Evolutionary conservation across 2,329 filamentous ascomycete genomes (phyloP), one percentile per base, ranked within the genome.

Genomic region (Dactylellina haptotyla): DNA sequence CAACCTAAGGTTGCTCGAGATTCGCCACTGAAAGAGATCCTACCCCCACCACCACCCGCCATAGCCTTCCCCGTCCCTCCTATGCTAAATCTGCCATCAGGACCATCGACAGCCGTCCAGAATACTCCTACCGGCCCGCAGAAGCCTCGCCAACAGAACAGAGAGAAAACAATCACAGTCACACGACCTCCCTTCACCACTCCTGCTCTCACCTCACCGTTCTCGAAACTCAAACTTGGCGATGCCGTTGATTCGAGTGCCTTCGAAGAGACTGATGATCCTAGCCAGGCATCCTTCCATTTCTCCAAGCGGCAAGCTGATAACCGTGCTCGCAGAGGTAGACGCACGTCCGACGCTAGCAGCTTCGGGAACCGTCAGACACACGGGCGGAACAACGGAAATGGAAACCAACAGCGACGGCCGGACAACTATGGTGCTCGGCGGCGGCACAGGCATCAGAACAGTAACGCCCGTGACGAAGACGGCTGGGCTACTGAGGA

Each of bases 401-500:
- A 81, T 79, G 82, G 64, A 78, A 80, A 79, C 75, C 81, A 83
- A 77, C 84, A 83, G 71, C 82, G 80, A 65, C 83, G 81, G 76
- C 53, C 58, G 0, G 81, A 80, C 48, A 80, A 79, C 28, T 81
- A 81, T 6, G 74, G 75, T 18, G 80, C 79, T 28, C 83, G 83
- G 63, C 83, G 83, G 26, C 83, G 84, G 75, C 83, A 82, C 66
- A 83, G 82, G 74, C 79, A 80, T 74, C 78, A 81, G 81, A 79
- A 81, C 76, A 81, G 82, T 76, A 75, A 78, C n/a, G 41, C 50
- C n/a, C 62, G 62, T 32, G 82, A 84, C 73, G 86, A 92, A 45
- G 96, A 92, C 79, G 94, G 92, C 2, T 98, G 94, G 93, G 93
- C 92, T 2, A 97, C 94, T 0, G 95, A 97, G 79, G 94, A 98